These are phyloP conservation scores for Nepenthes alata DNA, from an alignment of 179 eudicot genomes.

Conservation along the genomic window DNA sequence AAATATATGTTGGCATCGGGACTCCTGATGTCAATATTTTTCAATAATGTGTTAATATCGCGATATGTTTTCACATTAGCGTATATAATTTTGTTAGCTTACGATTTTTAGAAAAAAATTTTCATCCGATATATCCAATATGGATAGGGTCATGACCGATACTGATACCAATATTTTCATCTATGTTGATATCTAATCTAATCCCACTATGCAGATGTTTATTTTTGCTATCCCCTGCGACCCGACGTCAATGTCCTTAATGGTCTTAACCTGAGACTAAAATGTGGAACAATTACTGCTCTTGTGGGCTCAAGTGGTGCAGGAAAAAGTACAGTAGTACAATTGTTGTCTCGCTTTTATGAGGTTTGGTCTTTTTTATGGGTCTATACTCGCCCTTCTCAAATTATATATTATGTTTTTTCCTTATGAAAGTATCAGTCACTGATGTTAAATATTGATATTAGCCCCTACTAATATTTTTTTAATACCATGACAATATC, in stretches of 20 bases:
- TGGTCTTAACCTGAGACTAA: conserved; percentile 64
- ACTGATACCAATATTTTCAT: neutral
- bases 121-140: too few relatives aligned
- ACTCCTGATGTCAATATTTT: too few relatives aligned
- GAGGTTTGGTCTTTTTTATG: conserved; percentile 39
- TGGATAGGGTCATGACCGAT: neutral
- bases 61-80: too few relatives aligned
- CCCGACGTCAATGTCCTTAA: conserved; percentile 72
- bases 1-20: too few relatives aligned
- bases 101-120: too few relatives aligned
- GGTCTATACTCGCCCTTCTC: neutral
- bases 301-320: conserved; percentile 98
- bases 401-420: neutral
- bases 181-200: neutral
- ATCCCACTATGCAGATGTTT: conserved; percentile 49
- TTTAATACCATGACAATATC: too few relatives aligned
- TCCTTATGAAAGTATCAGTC: neutral
- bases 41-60: too few relatives aligned
- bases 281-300: conserved; percentile 81
- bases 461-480: too few relatives aligned
- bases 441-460: too few relatives aligned
- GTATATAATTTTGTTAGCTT: too few relatives aligned
- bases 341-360: conserved; percentile 88
- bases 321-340: conserved; percentile 94
- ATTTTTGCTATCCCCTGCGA: conserved; percentile 91